Evolutionary conservation across 345 rosid genomes (phyloP).

Genomic region (Euphorbia peplus): DNA sequence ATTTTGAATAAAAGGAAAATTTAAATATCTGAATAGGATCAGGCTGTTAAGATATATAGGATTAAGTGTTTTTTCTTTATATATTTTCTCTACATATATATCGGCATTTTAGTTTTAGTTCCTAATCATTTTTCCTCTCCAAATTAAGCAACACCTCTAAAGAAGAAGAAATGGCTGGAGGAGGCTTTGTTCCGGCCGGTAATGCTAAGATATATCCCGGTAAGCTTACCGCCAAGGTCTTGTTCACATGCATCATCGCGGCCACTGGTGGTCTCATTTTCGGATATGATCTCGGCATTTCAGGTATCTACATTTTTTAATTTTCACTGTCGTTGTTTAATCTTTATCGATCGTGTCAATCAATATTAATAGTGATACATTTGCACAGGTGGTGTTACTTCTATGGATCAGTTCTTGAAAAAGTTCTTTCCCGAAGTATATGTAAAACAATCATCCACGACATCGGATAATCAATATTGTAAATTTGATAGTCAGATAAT

Average conservation of each 20-base stretch:
- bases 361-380: too few relatives aligned
- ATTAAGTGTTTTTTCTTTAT: too few relatives aligned
- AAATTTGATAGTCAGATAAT: slow-evolving; percentile 28
- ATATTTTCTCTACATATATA: too few relatives aligned
- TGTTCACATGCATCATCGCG: slow-evolving; percentile 30
- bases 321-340: too few relatives aligned
- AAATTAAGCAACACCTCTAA: neutral
- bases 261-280: slow-evolving; percentile 41
- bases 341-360: too few relatives aligned
- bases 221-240: slow-evolving; percentile 23
- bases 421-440: slow-evolving; percentile 35
- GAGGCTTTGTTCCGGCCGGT: slow-evolving; percentile 18
- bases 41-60: too few relatives aligned
- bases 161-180: slow-evolving; percentile 23
- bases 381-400: slow-evolving; percentile 38
- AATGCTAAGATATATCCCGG: slow-evolving; percentile 29
- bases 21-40: too few relatives aligned
- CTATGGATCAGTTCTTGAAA: slow-evolving; percentile 38
- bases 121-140: too few relatives aligned
- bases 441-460: slow-evolving; percentile 14
- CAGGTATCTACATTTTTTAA: slow-evolving; percentile 42
- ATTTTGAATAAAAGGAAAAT: too few relatives aligned
- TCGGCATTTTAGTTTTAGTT: too few relatives aligned
- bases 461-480: slow-evolving; percentile 41
- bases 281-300: slow-evolving; percentile 47